Conservation (phyloP, 202 grass and related monocot genomes). For the Carex sylvatica region DNA sequence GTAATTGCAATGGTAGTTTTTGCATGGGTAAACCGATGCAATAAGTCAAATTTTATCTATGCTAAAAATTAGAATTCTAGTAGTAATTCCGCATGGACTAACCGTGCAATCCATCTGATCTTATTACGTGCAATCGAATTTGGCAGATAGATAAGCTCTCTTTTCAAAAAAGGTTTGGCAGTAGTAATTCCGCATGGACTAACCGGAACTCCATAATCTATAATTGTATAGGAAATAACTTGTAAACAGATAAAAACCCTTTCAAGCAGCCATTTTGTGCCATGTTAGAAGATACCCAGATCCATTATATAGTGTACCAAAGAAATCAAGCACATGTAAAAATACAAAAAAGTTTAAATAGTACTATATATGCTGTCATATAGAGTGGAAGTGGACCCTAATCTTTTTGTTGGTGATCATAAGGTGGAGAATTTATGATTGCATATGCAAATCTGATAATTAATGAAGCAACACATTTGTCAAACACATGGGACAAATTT, state of each 20-base stretch:
- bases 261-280: not conserved
- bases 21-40: no score
- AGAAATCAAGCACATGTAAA: not conserved
- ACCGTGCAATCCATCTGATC: no score
- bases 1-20: no score
- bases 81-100: no score
- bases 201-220: no score
- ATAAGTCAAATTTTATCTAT: no score
- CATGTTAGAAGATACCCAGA: not conserved
- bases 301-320: not conserved
- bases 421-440: not conserved
- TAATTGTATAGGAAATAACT: no score
- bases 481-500: slow-evolving; percentile 21
- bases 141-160: no score
- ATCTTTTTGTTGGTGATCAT: not conserved
- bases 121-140: no score
- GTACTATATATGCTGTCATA: not conserved
- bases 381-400: not conserved
- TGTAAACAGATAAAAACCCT: not conserved
- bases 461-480: not conserved
- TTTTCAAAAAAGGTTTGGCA: no score
- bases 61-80: no score
- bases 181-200: no score
- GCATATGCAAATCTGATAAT: slow-evolving; percentile 18
- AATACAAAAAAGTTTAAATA: not conserved